A percentile compares a stretch with the other conserved stretches of the same genome.
Evolutionary conservation across 1,284 basidiomycete genomes (phyloP).

Genomic region (Tranzscheliella williamsii): DNA sequence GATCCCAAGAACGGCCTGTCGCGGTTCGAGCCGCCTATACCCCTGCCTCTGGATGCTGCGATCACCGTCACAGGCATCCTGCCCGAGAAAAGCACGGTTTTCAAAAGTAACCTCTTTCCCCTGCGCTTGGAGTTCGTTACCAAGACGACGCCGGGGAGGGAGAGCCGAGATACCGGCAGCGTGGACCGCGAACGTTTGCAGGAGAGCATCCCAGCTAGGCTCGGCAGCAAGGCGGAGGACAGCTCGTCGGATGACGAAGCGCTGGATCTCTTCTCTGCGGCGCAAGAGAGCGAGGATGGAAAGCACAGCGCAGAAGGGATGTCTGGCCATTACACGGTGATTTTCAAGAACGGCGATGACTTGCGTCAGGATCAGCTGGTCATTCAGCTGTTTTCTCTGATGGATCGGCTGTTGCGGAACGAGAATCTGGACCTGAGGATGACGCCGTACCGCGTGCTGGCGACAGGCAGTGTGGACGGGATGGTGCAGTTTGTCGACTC

Average conservation of each 20-base stretch:
- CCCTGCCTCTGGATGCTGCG: constrained; percentile 82
- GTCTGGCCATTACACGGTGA: constrained; percentile 72
- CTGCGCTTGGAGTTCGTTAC: constrained; percentile 78
- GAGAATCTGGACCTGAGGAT: constrained; percentile 94
- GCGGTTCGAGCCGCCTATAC: constrained; percentile 43
- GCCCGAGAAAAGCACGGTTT: constrained; percentile 87
- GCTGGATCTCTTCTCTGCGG: not conserved
- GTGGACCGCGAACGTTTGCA: not conserved
- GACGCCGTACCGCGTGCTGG: constrained; percentile 89
- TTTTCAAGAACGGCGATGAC: constrained; percentile 99
- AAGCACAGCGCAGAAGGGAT: constrained; percentile 2
- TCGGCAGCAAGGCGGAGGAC: constrained; percentile 11
- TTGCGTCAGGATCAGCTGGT: constrained; percentile 97
- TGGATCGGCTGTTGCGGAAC: constrained; percentile 90
- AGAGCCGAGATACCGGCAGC: constrained; percentile 1
- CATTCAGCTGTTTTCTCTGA: constrained; percentile 93
- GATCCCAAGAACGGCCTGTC: constrained; percentile 77
- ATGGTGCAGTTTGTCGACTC: constrained; percentile 96
- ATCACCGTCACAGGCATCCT: constrained; percentile 81
- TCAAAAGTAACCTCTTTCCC: constrained; percentile 96
- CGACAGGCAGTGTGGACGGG: constrained; percentile 87
- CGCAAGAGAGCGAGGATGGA: not conserved
- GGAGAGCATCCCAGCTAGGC: constrained; percentile 27
- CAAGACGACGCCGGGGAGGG: not conserved
- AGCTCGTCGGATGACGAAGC: constrained; percentile 6